These are phyloP conservation scores for Pulicaria dysenterica DNA, from an alignment of 129 eudicot species.

Conservation along the genomic window DNA sequence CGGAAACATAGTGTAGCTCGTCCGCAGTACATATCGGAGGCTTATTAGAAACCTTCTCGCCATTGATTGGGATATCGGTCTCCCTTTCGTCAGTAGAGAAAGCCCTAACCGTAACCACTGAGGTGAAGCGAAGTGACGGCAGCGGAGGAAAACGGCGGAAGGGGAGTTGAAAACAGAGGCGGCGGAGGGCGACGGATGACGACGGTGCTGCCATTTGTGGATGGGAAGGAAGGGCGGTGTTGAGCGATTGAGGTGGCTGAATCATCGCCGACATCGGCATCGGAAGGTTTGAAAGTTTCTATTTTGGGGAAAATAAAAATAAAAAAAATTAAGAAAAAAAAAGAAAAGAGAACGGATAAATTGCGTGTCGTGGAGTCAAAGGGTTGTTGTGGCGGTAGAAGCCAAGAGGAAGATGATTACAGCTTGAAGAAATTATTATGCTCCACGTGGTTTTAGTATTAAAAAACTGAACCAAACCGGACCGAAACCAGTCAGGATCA, in stretches of 20 bases:
- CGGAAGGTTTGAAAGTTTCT: background rate
- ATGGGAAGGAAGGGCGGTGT: constrained; percentile 41
- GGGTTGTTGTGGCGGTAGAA: constrained; percentile 35
- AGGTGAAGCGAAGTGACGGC: constrained; percentile 15
- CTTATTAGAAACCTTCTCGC: constrained; percentile 53
- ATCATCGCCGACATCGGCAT: constrained; percentile 25
- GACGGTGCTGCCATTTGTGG: constrained; percentile 46
- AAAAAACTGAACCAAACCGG: no score
- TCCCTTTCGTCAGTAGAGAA: constrained; percentile 44
- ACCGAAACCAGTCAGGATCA: no score
- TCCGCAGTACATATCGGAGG: constrained; percentile 91
- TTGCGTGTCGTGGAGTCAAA: constrained; percentile 30
- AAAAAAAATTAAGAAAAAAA: background rate
- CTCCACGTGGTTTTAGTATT: no score
- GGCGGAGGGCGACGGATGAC: constrained; percentile 38
- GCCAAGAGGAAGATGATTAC: constrained; percentile 2
- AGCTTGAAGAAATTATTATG: background rate
- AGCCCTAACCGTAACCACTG: constrained; percentile 37
- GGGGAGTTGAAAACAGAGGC: constrained; percentile 32
- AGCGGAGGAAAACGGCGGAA: constrained; percentile 38
- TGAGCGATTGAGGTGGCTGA: background rate
- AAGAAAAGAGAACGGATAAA: background rate
- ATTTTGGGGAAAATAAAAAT: constrained; percentile 4
- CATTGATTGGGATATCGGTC: constrained; percentile 2
- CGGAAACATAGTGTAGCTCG: constrained; percentile 84